Conservation (phyloP, 2,329 filamentous ascomycete species). For the Rasamsonia emersonii region DNA sequence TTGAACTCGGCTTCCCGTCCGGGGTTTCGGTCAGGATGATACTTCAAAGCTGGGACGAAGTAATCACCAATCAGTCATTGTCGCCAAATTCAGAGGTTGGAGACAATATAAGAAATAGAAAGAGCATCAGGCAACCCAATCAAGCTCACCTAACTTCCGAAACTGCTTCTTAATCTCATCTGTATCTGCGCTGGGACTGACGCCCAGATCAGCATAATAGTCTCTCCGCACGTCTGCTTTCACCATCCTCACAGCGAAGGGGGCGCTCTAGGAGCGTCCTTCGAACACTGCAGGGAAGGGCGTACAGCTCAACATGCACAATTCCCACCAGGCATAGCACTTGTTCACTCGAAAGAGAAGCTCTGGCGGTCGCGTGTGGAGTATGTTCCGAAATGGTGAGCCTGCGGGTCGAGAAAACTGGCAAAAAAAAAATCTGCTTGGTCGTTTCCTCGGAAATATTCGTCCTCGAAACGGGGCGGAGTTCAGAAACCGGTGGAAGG, state of each 20-base stretch:
- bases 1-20: conserved; percentile 73
- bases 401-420: too few species aligned
- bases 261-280: conserved; percentile 8
- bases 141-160: conserved; percentile 61
- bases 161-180: conserved; percentile 81
- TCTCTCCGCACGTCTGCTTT: conserved; percentile 61
- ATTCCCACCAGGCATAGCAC: conserved; percentile 8
- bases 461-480: too few species aligned
- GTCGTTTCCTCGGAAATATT: too few species aligned
- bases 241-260: conserved; percentile 47
- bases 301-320: conserved; percentile 9
- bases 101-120: too few species aligned
- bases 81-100: too few species aligned
- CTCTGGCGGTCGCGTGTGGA: too few species aligned
- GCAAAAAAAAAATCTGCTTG: too few species aligned
- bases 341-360: too few species aligned
- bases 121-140: too few species aligned
- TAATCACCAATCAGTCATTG: conserved; percentile 1
- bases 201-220: conserved; percentile 77
- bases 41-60: conserved; percentile 64
- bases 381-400: too few species aligned
- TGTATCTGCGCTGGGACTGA: conserved; percentile 57
- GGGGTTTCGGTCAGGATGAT: conserved; percentile 82
- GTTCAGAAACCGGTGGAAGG: too few species aligned
- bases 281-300: conserved; percentile 2